Percentiles rank a stretch among this genome's conserved stretches.
Evolutionary conservation across 306 rosid genomes (phyloP).

Genomic region (Ormosia emarginata): DNA sequence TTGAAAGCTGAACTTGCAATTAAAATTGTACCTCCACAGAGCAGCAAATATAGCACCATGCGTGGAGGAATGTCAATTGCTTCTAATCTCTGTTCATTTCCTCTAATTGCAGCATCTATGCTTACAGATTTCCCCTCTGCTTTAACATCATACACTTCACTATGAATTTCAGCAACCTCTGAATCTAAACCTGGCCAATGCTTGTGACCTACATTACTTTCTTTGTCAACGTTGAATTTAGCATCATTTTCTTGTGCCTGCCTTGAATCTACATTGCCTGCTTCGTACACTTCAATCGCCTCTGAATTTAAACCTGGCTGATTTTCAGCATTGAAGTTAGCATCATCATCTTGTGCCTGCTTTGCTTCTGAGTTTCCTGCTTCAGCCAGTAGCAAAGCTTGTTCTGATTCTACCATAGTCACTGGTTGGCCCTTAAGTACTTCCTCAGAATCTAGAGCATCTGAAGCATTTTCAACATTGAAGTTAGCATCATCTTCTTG

Average conservation of each 20-base stretch:
- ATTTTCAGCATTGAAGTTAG: not conserved
- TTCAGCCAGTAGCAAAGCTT: conserved; percentile 1
- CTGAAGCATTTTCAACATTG: not conserved
- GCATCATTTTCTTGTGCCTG: not conserved
- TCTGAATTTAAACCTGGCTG: conserved; percentile 1
- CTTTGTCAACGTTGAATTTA: not conserved
- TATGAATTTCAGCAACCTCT: conserved; percentile 5
- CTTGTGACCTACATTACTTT: not conserved
- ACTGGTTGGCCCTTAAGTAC: not conserved
- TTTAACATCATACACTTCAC: not conserved
- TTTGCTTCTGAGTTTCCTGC: not conserved
- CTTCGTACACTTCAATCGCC: not conserved
- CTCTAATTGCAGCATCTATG: conserved; percentile 11
- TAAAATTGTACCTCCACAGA: conserved; percentile 29
- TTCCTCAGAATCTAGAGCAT: not conserved
- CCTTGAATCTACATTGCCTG: not conserved
- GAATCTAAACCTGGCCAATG: conserved; percentile 1
- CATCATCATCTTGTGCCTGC: not conserved
- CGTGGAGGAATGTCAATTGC: not conserved
- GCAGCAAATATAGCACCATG: conserved; percentile 25
- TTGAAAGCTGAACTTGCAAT: conserved; percentile 35
- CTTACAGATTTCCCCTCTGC: conserved; percentile 3
- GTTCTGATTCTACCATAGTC: not conserved
- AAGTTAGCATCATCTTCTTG: too few species aligned
- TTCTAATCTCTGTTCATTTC: not conserved